phyloP scores from a whole-genome alignment of 2,329 filamentous ascomycete genomes.

The Colletotrichum sp. region DNA sequence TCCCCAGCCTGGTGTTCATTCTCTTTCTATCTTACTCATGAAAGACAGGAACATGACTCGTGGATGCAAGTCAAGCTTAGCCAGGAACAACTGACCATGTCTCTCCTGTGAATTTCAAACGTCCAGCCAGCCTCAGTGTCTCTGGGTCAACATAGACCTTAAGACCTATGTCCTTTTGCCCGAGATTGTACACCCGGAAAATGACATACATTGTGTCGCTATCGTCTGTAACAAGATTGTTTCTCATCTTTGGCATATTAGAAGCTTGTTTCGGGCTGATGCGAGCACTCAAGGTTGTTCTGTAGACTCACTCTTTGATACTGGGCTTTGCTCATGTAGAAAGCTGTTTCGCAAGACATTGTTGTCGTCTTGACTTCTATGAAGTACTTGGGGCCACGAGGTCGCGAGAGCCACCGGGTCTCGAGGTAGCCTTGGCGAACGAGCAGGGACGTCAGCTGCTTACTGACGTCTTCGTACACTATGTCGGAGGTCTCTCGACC shows the following conservation, averaged over 20 bases:
- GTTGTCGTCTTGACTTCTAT: slow-evolving; percentile 59
- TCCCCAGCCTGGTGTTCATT: neutral
- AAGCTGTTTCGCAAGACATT: slow-evolving; percentile 37
- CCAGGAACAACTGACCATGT: neutral
- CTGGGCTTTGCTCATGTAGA: slow-evolving; percentile 52
- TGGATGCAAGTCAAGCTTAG: neutral
- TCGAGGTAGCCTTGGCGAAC: slow-evolving; percentile 37
- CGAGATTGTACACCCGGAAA: slow-evolving; percentile 43
- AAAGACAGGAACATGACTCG: neutral
- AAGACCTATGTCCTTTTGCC: slow-evolving; percentile 30
- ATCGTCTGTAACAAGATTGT: slow-evolving; percentile 1
- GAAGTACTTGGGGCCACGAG: slow-evolving; percentile 41
- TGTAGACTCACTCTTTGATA: slow-evolving; percentile 39
- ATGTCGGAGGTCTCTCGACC: slow-evolving; percentile 52
- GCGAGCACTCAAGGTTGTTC: neutral
- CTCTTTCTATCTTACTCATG: neutral
- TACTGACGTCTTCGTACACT: slow-evolving; percentile 42
- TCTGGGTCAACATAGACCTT: slow-evolving; percentile 44
- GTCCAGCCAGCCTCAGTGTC: slow-evolving; percentile 22
- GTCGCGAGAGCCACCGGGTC: slow-evolving; percentile 26
- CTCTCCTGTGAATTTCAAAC: slow-evolving; percentile 27
- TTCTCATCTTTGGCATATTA: slow-evolving; percentile 25
- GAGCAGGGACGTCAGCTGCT: slow-evolving; percentile 37
- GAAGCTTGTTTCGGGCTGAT: neutral
- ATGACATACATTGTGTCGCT: slow-evolving; percentile 40